These are phyloP conservation scores for Lactarius tabidus DNA, from an alignment of 768 basidiomycete genomes.

Conservation along the genomic window DNA sequence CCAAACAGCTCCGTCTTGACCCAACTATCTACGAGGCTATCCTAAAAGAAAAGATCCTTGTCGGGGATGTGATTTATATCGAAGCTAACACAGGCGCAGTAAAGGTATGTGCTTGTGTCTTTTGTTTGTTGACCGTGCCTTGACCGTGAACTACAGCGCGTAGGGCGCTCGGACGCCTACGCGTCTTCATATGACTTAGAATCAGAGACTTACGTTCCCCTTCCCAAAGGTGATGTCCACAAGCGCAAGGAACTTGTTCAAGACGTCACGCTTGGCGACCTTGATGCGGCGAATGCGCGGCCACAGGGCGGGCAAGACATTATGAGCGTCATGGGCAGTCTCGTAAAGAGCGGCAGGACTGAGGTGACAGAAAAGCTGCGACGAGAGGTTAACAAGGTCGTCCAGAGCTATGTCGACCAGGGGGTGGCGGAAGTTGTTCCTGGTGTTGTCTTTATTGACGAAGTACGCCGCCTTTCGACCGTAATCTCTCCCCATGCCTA, in stretches of 20 bases:
- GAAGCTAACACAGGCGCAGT: slow-evolving; percentile 93
- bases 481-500: background rate
- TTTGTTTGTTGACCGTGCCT: background rate
- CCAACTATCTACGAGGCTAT: slow-evolving; percentile 97
- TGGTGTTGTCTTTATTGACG: slow-evolving; percentile 97
- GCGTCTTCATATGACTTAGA: slow-evolving; percentile 97
- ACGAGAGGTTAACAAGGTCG: slow-evolving; percentile 94
- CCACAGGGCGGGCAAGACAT: slow-evolving; percentile 98
- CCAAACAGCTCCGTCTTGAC: slow-evolving; percentile 91
- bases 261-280: slow-evolving; percentile 90
- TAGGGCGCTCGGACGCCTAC: slow-evolving; percentile 95
- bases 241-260: slow-evolving; percentile 95
- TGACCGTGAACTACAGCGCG: slow-evolving; percentile 53
- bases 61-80: slow-evolving; percentile 96
- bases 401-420: slow-evolving; percentile 95
- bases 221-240: slow-evolving; percentile 96
- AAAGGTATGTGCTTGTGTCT: slow-evolving; percentile 53
- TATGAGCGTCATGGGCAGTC: slow-evolving; percentile 92
- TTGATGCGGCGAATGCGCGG: slow-evolving; percentile 94
- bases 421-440: slow-evolving; percentile 98
- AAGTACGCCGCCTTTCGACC: slow-evolving; percentile 50
- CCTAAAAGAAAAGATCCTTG: slow-evolving; percentile 92
- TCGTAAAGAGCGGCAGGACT: slow-evolving; percentile 90
- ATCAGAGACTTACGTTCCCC: slow-evolving; percentile 96
- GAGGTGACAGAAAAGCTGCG: slow-evolving; percentile 97